Evolutionary conservation across 176 grass and related monocot species (phyloP), one percentile per base, ranked within the genome.

Genomic region (Cenchrus purpureus): DNA sequence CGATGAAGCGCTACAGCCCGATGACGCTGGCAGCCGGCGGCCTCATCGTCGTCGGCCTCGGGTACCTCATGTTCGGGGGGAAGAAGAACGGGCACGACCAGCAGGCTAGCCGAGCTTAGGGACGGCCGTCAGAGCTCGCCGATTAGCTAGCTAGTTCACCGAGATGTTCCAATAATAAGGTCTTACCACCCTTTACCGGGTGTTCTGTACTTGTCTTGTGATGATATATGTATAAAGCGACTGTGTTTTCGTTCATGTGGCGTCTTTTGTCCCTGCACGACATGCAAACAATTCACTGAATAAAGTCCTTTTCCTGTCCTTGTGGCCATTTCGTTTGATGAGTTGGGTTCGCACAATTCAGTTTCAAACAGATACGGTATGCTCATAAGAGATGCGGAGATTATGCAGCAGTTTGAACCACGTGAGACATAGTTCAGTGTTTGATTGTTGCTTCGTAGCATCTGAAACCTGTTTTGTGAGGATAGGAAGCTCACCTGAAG

Each of bases 41-140:
- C 56, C 72, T 92, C 82, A 58, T 92, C 16, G 65, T 69, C 13
- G 74, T 91, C 32, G 87, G 61, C 46, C 75, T 94, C 12, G 37
- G 84, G 70, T 94, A 94, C 83, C 37, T 85, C 60, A 86, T 94
- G 85, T 73, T 88, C 81, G 88, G 85, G 49, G 68, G 79, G 51
- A 91, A 76, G 67, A 72, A 86, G 64, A 77, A 73, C 69, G 60
- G 89, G 25, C 71, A 12, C 10, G 85, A 82, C 49, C 82, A 70
- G 28, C 55, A 34, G 52, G 63, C 63, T 37, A 74, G 69, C 48
- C 83, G 40, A 4, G 53, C 77, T 78, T 86, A 76, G 79, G 65
- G 22, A 57, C 74, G 83, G n/a, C 59, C 0, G 19, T 16, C 31
- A 25, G 44, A 74, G 59, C 67, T 74, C 22, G 61, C 16, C 58